Base-by-base conservation (phyloP, 2,329 filamentous ascomycete genomes). In the Elsinoe perseae region DNA sequence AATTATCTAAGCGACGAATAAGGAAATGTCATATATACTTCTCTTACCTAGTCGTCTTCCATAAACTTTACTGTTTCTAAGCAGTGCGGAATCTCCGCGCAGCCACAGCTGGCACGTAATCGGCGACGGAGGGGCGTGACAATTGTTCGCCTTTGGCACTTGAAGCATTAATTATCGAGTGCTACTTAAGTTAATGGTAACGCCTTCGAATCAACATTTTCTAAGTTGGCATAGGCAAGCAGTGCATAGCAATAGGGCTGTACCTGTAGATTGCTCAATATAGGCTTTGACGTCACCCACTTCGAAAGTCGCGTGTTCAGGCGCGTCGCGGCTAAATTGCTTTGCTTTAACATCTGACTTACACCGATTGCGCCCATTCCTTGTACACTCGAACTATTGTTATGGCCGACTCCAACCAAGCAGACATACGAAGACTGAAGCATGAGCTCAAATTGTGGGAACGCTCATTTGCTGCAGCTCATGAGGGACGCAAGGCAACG, bases 361-460 rank as follows among this genome's bases (percentile, higher is more conserved):
- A 23, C 44, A 30, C 25, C n/a, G 21, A 9, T 8, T 30, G n/a
- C 25, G 8, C 28, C 9, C 21, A 3, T 30, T 32, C 25, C 23
- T n/a, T 10, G 7, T 23, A 44, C 40, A 44, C 21, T 8, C 40
- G 18, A n/a, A 16, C n/a, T 52, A 52, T 36, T 52, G 8, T 6
- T 38, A 52, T 52, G 44, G 25, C 25, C 4, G 28, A 34, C 21
- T 23, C 40, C 9, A 44, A 18, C 2, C 18, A 44, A 44, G 21
- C 40, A 27, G 40, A 44, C 20, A 21, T 25, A 9, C 30, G 46
- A 16, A 16, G 57, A 21, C 73, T 90, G n/a, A 80, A 85, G n/a
- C 72, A 75, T 34, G 82, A 87, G 60, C 73, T 92, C 48, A 92
- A 92, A 70, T 69, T 70, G 61, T 93, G 87, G 83, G 88, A 93